phyloP scores from a whole-genome alignment of 169 alveolate genomes.

The Plasmodium reichenowi region DNA sequence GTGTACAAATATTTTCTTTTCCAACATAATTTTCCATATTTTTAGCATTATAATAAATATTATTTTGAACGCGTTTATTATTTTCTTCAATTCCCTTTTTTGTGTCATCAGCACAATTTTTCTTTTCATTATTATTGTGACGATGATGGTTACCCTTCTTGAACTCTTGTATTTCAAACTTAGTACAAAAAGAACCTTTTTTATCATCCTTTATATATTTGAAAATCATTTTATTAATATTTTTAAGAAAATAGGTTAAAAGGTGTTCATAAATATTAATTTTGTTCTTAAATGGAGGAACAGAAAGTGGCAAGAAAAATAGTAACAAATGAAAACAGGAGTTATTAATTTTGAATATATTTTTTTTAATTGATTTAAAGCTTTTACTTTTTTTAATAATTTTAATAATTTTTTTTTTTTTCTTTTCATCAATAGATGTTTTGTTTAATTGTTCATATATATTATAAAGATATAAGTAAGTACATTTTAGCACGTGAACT shows the following conservation, averaged over 20 bases:
- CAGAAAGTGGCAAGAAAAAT: slow-evolving; percentile 28
- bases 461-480: background rate
- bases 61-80: too few species aligned
- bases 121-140: too few species aligned
- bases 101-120: too few species aligned
- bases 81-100: too few species aligned
- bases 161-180: too few species aligned
- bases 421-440: slow-evolving; percentile 4
- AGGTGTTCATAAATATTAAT: slow-evolving; percentile 10
- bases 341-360: slow-evolving; percentile 28
- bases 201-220: slow-evolving; percentile 28
- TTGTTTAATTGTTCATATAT: slow-evolving; percentile 23
- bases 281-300: slow-evolving; percentile 43
- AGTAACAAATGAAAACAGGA: slow-evolving; percentile 37
- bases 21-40: too few species aligned
- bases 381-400: slow-evolving; percentile 32
- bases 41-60: too few species aligned
- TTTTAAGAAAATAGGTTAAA: slow-evolving; percentile 23
- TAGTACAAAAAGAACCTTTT: background rate
- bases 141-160: too few species aligned
- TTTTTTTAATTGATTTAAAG: slow-evolving; percentile 22
- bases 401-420: slow-evolving; percentile 34
- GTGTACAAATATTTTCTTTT: too few species aligned
- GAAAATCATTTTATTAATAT: slow-evolving; percentile 29
- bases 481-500: background rate